phyloP scores from a whole-genome alignment of 495 filamentous ascomycete genomes.

The Daldinia childiae region DNA sequence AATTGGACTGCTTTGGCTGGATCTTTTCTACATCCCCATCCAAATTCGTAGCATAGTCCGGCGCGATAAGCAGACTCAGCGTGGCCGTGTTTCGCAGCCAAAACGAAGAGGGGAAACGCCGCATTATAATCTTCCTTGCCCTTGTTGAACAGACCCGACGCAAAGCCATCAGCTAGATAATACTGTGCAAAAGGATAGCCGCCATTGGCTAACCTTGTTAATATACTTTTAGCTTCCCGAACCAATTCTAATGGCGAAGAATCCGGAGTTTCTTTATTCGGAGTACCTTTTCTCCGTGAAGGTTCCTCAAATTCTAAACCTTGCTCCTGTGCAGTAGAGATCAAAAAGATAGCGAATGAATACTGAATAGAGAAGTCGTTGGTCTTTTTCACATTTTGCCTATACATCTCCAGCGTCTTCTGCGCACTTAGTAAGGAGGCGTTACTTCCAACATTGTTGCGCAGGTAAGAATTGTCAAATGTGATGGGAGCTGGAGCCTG shows the following conservation, averaged over 20 bases:
- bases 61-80: conserved; percentile 95
- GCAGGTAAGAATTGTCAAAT: conserved; percentile 80
- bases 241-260: conserved; percentile 72
- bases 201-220: conserved; percentile 84
- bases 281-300: conserved; percentile 54
- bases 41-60: conserved; percentile 96
- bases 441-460: conserved; percentile 81
- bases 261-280: conserved; percentile 57
- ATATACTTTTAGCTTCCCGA: conserved; percentile 86
- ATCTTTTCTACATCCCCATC: conserved; percentile 92
- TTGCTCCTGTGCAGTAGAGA: conserved; percentile 81
- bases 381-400: conserved; percentile 95
- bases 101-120: conserved; percentile 89
- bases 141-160: conserved; percentile 93
- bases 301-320: conserved; percentile 53
- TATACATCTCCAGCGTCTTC: conserved; percentile 96
- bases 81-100: conserved; percentile 96
- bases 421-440: conserved; percentile 88
- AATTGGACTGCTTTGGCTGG: conserved; percentile 91
- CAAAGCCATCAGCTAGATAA: conserved; percentile 93
- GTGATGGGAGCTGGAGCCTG: conserved; percentile 77
- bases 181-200: conserved; percentile 98
- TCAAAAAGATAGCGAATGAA: conserved; percentile 93
- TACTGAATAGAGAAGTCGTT: conserved; percentile 89
- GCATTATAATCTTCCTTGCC: conserved; percentile 88